A percentile compares a stretch with the other conserved stretches of the same genome.
Conservation (phyloP, 192 early-diverging fungal species). For the Allomyces macrogynus region DNA sequence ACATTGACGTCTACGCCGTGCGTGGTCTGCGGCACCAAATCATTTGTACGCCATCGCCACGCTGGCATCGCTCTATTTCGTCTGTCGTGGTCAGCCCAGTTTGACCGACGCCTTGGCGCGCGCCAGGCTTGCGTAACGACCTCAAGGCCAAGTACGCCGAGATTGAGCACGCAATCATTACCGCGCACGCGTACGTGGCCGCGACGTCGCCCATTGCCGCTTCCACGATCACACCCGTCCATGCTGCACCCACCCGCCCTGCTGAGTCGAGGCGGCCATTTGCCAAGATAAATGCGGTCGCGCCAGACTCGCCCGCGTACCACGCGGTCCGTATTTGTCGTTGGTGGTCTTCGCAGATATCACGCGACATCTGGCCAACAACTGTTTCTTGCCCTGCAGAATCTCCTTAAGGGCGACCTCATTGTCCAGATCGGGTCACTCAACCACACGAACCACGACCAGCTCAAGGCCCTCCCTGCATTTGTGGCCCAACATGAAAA, state of each 20-base stretch:
- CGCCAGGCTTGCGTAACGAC: slow-evolving; percentile 13
- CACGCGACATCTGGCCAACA: too few species aligned
- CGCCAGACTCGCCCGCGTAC: slow-evolving; percentile 13
- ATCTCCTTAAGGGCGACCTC: slow-evolving; percentile 10
- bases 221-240: too few species aligned
- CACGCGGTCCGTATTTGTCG: slow-evolving; percentile 1
- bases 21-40: slow-evolving; percentile 16
- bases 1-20: slow-evolving; percentile 29
- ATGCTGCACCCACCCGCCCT: too few species aligned
- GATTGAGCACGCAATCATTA: slow-evolving; percentile 18
- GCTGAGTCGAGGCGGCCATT: slow-evolving; percentile 1
- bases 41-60: slow-evolving; percentile 3
- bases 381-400: background rate
- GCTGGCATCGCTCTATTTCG: background rate
- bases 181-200: slow-evolving; percentile 8
- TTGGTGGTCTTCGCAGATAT: background rate
- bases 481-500: slow-evolving; percentile 9
- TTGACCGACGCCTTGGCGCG: too few species aligned
- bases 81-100: background rate
- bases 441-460: slow-evolving; percentile 1
- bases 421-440: slow-evolving; percentile 9
- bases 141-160: slow-evolving; percentile 16
- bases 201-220: too few species aligned
- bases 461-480: slow-evolving; percentile 2
- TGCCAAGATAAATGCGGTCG: slow-evolving; percentile 11